Conservation (phyloP, 2,329 filamentous ascomycete genomes). For the Alternaria arbusti region DNA sequence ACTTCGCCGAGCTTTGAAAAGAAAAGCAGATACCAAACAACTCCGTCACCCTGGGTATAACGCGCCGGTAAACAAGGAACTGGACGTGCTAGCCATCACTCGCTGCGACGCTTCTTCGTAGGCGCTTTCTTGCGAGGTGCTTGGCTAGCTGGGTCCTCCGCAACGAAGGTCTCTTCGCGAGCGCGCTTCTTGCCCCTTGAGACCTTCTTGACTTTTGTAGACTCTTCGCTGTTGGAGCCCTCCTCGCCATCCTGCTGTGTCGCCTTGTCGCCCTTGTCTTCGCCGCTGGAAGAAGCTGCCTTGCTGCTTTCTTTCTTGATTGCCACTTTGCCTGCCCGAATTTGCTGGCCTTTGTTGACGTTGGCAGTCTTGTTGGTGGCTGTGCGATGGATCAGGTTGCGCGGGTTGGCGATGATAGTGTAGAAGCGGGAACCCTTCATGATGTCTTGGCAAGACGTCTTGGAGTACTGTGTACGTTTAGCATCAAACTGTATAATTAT, state of each 20-base stretch:
- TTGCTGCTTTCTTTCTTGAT: neutral
- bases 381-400: constrained; percentile 5
- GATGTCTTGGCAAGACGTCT: constrained; percentile 13
- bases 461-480: constrained; percentile 7
- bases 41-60: neutral
- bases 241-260: neutral
- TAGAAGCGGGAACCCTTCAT: constrained; percentile 17
- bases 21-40: neutral
- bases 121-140: neutral
- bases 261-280: neutral
- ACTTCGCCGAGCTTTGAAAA: neutral
- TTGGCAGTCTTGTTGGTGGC: constrained; percentile 14
- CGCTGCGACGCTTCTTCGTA: neutral
- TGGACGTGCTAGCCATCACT: no score
- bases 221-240: neutral
- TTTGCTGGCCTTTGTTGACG: neutral
- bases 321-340: neutral
- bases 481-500: neutral
- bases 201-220: neutral
- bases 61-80: neutral
- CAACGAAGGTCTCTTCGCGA: neutral
- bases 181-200: neutral
- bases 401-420: constrained; percentile 10
- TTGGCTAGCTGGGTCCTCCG: neutral
- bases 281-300: no score